Evolutionary conservation across 176 grass and related monocot genomes (phyloP).

Genomic region (Cenchrus americanus): DNA sequence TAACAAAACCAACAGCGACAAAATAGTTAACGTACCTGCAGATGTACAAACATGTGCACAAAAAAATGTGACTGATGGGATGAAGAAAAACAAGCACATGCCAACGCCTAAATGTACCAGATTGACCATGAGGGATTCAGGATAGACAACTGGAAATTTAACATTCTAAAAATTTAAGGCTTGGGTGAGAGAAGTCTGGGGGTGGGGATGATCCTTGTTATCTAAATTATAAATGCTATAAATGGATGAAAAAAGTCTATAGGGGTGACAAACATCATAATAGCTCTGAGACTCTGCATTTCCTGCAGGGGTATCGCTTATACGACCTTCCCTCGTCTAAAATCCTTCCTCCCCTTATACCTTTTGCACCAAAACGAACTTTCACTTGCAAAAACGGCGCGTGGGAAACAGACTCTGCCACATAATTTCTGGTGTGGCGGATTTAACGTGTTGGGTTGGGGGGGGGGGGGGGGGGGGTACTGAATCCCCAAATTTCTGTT

Average conservation of each 20-base stretch:
- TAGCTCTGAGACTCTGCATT: not conserved
- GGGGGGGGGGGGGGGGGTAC: not conserved
- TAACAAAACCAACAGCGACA: not conserved
- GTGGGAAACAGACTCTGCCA: not conserved
- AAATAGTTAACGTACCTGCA: not conserved
- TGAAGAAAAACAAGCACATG: not conserved
- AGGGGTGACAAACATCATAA: not conserved
- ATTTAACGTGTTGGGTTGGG: not conserved
- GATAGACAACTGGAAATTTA: not conserved
- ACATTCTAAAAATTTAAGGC: not conserved
- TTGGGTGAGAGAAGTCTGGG: not conserved
- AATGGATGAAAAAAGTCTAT: not conserved
- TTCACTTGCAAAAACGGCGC: not conserved
- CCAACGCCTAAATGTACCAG: not conserved
- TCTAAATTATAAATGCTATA: not conserved
- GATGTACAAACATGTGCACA: not conserved
- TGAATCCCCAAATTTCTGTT: not conserved
- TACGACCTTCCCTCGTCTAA: not conserved
- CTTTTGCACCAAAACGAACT: not conserved
- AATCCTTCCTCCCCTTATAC: not conserved
- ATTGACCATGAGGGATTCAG: not conserved
- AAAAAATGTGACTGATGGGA: not conserved
- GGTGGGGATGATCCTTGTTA: not conserved
- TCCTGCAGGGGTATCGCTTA: not conserved
- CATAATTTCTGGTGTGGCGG: not conserved